Conservation (phyloP, 2,329 filamentous ascomycete species). For the Xylaria sp. region DNA sequence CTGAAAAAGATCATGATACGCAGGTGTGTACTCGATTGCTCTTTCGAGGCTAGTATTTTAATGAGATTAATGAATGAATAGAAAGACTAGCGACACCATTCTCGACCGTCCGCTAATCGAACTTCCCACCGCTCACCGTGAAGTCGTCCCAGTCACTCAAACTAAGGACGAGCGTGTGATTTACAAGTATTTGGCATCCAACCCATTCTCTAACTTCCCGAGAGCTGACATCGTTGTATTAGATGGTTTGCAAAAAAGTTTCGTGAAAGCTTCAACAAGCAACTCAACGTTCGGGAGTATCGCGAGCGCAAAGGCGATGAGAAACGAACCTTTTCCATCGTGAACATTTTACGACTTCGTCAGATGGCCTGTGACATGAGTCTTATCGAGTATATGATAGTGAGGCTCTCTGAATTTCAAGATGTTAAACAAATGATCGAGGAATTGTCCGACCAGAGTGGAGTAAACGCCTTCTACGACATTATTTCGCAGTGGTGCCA, state of each 20-base stretch:
- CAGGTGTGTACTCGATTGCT: not conserved
- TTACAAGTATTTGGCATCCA: slow-evolving; percentile 1
- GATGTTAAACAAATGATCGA: not conserved
- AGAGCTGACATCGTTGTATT: not conserved
- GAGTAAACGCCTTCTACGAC: not conserved
- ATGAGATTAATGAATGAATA: not conserved
- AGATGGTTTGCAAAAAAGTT: not conserved
- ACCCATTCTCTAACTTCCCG: not conserved
- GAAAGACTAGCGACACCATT: not conserved
- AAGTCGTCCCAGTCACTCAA: not conserved
- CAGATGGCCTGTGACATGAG: not conserved
- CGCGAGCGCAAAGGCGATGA: not conserved
- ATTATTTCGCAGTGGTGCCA: not conserved
- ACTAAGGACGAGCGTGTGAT: not conserved
- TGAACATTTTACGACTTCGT: not conserved
- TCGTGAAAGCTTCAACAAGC: not conserved
- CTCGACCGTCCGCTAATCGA: not conserved
- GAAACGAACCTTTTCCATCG: not conserved
- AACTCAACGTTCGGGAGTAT: not conserved
- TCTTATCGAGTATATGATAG: not conserved
- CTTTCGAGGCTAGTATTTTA: no score
- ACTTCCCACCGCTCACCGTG: not conserved
- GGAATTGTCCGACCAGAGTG: not conserved
- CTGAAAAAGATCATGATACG: not conserved
- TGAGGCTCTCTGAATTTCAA: not conserved